Percentiles rank a stretch among this genome's conserved stretches.
These are phyloP conservation scores for Madurella fahalii DNA, from an alignment of 2,329 filamentous ascomycete species.

Conservation along the genomic window DNA sequence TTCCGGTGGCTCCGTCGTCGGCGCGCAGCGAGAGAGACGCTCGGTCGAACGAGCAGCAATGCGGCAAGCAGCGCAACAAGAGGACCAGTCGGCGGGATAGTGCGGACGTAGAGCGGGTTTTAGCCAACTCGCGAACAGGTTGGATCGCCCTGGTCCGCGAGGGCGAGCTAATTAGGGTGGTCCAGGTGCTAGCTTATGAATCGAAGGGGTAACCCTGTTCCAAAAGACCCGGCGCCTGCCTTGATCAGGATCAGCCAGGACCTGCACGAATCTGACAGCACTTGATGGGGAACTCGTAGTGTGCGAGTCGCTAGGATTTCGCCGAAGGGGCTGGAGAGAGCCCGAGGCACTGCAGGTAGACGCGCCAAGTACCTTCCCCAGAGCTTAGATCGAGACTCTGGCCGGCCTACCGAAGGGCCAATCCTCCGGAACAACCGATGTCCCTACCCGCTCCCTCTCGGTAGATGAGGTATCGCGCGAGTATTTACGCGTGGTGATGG, in stretches of 20 bases:
- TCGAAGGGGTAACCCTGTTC: conserved; percentile 18
- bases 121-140: conserved; percentile 14
- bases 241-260: conserved; percentile 4
- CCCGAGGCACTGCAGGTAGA: neutral
- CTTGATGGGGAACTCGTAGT: neutral
- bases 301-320: neutral
- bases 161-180: conserved; percentile 9
- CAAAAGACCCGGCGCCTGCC: conserved; percentile 7
- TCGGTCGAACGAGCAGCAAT: conserved; percentile 5
- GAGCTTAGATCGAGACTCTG: neutral
- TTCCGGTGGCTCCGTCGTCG: neutral
- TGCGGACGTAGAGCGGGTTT: conserved; percentile 18
- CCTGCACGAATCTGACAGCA: conserved; percentile 10
- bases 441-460: neutral
- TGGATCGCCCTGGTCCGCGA: conserved; percentile 10
- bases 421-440: neutral
- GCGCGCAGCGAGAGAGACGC: neutral
- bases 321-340: neutral
- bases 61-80: conserved; percentile 4
- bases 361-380: neutral
- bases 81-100: neutral
- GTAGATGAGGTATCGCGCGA: neutral
- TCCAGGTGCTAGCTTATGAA: conserved; percentile 8
- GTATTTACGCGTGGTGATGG: too few species aligned
- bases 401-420: neutral